Percentiles rank a stretch among this genome's conserved stretches.
Evolutionary conservation across 2,329 filamentous ascomycete genomes (phyloP).

Genomic region (Claviceps sp.): DNA sequence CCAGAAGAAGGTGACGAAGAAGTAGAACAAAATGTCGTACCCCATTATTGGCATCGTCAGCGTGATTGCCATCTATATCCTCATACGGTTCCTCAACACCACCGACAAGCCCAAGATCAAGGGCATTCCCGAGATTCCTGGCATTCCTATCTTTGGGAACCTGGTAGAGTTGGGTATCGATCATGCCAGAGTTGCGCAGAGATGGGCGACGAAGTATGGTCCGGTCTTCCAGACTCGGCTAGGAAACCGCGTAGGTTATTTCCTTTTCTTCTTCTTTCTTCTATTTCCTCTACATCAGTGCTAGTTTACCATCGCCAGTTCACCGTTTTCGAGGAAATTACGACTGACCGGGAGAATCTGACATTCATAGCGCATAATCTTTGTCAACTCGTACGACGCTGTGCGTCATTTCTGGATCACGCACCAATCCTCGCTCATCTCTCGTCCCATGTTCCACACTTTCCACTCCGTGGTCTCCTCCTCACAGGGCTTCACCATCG

Average conservation of each 20-base stretch:
- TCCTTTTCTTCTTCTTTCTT: not conserved
- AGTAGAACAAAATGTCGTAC: conserved; percentile 7
- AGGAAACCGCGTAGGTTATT: conserved; percentile 44
- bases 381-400: conserved; percentile 65
- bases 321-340: too few species aligned
- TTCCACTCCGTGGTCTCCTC: conserved; percentile 69
- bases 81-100: conserved; percentile 22
- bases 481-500: conserved; percentile 70
- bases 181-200: conserved; percentile 39
- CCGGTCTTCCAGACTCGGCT: conserved; percentile 54
- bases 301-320: not conserved
- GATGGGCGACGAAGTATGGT: conserved; percentile 47
- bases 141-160: conserved; percentile 50
- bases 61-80: conserved; percentile 9
- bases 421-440: conserved; percentile 65
- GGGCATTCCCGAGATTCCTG: conserved; percentile 46
- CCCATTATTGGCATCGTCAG: conserved; percentile 9
- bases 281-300: not conserved
- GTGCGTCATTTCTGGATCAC: conserved; percentile 66
- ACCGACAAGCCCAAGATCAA: conserved; percentile 50
- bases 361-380: conserved; percentile 45
- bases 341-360: too few species aligned
- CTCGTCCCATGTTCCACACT: conserved; percentile 64
- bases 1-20: not conserved
- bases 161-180: conserved; percentile 44